Evolutionary conservation across 768 basidiomycete species (phyloP).

Genomic region (Tylopilus vinaceipallidus): DNA sequence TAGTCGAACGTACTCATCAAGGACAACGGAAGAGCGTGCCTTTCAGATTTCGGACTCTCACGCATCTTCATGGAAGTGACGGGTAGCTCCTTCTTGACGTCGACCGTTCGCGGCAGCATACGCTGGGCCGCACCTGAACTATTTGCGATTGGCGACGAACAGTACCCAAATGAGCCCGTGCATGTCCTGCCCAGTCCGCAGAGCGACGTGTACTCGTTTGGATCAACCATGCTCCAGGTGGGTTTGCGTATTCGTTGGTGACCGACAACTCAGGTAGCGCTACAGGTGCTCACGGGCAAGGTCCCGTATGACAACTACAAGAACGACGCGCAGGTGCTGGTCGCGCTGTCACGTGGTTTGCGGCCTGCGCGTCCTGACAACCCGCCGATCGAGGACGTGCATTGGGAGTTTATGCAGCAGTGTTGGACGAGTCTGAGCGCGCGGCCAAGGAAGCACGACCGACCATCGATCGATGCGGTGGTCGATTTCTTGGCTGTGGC

Average conservation of each 20-base stretch:
- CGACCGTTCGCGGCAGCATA: slow-evolving; percentile 42
- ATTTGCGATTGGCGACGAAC: slow-evolving; percentile 31
- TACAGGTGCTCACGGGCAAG: slow-evolving; percentile 28
- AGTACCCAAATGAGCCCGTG: slow-evolving; percentile 17
- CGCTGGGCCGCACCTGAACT: slow-evolving; percentile 48
- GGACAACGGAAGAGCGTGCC: slow-evolving; percentile 26
- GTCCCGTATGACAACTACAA: slow-evolving; percentile 25
- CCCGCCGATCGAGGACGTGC: not conserved
- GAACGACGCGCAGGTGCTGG: slow-evolving; percentile 23
- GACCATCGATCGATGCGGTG: slow-evolving; percentile 18
- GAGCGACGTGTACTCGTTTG: slow-evolving; percentile 46
- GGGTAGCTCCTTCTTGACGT: slow-evolving; percentile 24
- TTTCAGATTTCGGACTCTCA: slow-evolving; percentile 39
- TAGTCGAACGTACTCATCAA: slow-evolving; percentile 39
- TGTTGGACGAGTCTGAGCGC: slow-evolving; percentile 28
- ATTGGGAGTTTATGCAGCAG: slow-evolving; percentile 21
- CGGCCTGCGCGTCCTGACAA: slow-evolving; percentile 8
- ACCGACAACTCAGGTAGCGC: not conserved
- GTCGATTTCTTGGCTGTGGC: slow-evolving; percentile 18
- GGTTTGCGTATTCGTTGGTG: not conserved
- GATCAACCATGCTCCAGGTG: slow-evolving; percentile 33
- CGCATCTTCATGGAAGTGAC: slow-evolving; percentile 26
- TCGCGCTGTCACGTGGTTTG: slow-evolving; percentile 15
- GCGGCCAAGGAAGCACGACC: not conserved
- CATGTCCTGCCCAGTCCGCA: slow-evolving; percentile 7